These are phyloP conservation scores for Termitomyces sp. DNA, from an alignment of 768 basidiomycete species.

Conservation along the genomic window DNA sequence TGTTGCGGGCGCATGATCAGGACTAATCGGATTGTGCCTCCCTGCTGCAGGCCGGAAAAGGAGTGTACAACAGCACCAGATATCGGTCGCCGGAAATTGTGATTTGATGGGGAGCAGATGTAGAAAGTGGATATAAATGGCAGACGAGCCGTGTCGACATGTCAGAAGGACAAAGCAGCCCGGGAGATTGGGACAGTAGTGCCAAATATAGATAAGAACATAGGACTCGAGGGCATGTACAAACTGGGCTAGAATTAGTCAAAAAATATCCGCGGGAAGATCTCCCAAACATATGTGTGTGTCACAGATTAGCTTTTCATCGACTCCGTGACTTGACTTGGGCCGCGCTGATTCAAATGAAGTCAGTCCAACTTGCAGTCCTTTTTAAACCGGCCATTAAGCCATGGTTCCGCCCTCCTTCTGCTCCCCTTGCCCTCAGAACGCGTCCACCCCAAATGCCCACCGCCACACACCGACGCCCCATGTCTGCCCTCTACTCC, in stretches of 20 bases:
- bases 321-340: not conserved
- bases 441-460: slow-evolving; percentile 33
- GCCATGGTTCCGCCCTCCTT: slow-evolving; percentile 22
- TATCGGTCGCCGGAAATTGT: slow-evolving; percentile 50
- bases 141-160: not conserved
- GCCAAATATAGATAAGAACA: slow-evolving; percentile 4
- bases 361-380: slow-evolving; percentile 26
- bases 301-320: not conserved
- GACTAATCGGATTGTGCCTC: slow-evolving; percentile 10
- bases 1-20: slow-evolving; percentile 15
- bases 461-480: slow-evolving; percentile 27
- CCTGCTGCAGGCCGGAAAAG: slow-evolving; percentile 68
- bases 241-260: too few relatives aligned
- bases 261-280: not conserved
- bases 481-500: slow-evolving; percentile 16
- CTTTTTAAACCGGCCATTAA: slow-evolving; percentile 37
- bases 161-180: not conserved
- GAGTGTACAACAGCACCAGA: slow-evolving; percentile 77
- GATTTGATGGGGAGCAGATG: slow-evolving; percentile 22
- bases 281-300: slow-evolving; percentile 9
- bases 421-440: slow-evolving; percentile 21
- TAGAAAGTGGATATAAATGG: slow-evolving; percentile 1
- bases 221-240: too few relatives aligned
- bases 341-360: not conserved
- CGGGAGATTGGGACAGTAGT: not conserved